These are phyloP conservation scores for Linum usitatissimum DNA, from an alignment of 345 rosid genomes.

Conservation along the genomic window DNA sequence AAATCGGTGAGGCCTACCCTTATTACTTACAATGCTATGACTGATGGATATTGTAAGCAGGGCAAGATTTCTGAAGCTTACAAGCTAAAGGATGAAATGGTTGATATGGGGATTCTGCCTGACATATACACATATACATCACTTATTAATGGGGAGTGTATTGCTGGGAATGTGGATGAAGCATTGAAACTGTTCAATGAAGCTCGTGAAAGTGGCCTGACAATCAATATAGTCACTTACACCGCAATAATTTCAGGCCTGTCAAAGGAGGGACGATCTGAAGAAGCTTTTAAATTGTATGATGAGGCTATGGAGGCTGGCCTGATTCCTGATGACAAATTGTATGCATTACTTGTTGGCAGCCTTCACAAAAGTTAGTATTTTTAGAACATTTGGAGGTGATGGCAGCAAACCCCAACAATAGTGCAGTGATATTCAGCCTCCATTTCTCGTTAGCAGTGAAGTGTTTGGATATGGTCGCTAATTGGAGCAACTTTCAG, in stretches of 20 bases:
- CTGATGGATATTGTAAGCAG: slow-evolving; percentile 53
- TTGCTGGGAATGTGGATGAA: slow-evolving; percentile 44
- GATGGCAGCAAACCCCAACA: no score
- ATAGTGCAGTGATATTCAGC: no score
- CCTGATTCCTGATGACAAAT: slow-evolving; percentile 47
- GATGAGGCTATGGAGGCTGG: slow-evolving; percentile 60
- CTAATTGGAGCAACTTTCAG: no score
- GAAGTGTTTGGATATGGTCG: no score
- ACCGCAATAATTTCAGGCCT: slow-evolving; percentile 58
- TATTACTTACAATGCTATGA: slow-evolving; percentile 53
- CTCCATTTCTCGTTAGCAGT: no score
- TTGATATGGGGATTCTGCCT: slow-evolving; percentile 31
- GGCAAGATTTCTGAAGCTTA: slow-evolving; percentile 60
- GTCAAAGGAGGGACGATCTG: slow-evolving; percentile 66
- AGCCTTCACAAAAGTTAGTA: slow-evolving; percentile 37
- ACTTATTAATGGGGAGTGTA: slow-evolving; percentile 68
- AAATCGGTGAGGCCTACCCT: slow-evolving; percentile 43
- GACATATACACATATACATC: slow-evolving; percentile 66
- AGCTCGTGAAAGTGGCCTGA: slow-evolving; percentile 41
- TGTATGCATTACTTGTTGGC: slow-evolving; percentile 59
- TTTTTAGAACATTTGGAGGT: neutral
- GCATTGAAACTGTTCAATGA: slow-evolving; percentile 54
- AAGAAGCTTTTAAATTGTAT: slow-evolving; percentile 58
- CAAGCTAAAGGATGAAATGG: slow-evolving; percentile 49
- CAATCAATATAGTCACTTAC: slow-evolving; percentile 41